These are phyloP conservation scores for Harringtonia aguacate DNA, from an alignment of 2,329 filamentous ascomycete genomes.

Conservation along the genomic window DNA sequence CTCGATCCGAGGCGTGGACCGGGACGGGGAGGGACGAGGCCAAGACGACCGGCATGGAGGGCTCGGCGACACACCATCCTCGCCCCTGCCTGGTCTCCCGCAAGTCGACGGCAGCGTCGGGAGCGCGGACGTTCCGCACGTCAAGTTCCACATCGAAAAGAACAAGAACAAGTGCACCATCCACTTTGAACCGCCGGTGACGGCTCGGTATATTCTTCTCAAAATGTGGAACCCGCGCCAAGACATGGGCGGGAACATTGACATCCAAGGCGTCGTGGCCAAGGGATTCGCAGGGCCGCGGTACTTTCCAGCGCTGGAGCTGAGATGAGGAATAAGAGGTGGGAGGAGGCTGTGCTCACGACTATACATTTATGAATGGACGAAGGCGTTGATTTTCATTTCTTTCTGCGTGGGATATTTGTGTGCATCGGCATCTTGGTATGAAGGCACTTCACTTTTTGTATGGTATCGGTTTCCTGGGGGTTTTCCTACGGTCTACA, in stretches of 20 bases:
- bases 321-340: slow-evolving; percentile 31
- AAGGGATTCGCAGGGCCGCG: slow-evolving; percentile 78
- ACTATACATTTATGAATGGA: neutral
- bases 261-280: slow-evolving; percentile 76
- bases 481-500: too few relatives aligned
- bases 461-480: too few relatives aligned
- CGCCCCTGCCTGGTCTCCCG: slow-evolving; percentile 21
- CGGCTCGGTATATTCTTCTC: slow-evolving; percentile 72
- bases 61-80: too few relatives aligned
- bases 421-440: too few relatives aligned
- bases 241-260: slow-evolving; percentile 60
- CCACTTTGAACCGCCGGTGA: slow-evolving; percentile 72
- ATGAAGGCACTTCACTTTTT: too few relatives aligned
- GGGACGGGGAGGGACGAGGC: neutral
- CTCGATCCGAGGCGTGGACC: neutral
- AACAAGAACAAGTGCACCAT: slow-evolving; percentile 80
- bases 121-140: slow-evolving; percentile 41
- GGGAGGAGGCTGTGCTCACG: neutral
- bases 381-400: too few relatives aligned
- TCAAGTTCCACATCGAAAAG: slow-evolving; percentile 73
- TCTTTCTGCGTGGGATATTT: too few relatives aligned
- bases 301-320: slow-evolving; percentile 63
- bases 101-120: neutral
- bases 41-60: too few relatives aligned
- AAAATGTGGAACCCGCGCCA: slow-evolving; percentile 80